Percentiles rank a stretch among this genome's conserved stretches.
Conservation (phyloP, 2,329 filamentous ascomycete genomes). For the Davidsoniella eucalypti region DNA sequence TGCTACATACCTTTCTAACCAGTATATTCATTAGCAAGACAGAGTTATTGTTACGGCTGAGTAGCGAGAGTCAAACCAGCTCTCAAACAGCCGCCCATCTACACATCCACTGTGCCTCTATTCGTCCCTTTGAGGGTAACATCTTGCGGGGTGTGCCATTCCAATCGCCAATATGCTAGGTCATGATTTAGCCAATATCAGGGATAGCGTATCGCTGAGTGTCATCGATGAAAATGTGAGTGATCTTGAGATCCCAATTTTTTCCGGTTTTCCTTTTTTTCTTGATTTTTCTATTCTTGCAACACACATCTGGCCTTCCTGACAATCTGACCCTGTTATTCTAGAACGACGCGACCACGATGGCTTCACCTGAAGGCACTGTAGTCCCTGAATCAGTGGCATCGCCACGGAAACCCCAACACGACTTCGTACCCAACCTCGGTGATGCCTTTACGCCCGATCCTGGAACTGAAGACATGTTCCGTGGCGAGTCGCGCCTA, state of each 20-base stretch:
- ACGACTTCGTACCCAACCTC: conserved; percentile 15
- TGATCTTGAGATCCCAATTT: background rate
- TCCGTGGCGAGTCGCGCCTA: conserved; percentile 40
- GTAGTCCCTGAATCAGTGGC: background rate
- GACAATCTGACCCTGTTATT: background rate
- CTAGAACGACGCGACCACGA: background rate
- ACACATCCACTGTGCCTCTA: too few species aligned
- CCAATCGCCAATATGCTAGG: too few species aligned
- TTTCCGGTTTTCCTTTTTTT: background rate
- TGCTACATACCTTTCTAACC: too few species aligned
- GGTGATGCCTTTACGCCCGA: conserved; percentile 30
- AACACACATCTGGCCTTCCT: background rate
- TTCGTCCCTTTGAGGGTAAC: too few species aligned
- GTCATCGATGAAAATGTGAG: background rate
- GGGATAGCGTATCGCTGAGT: background rate
- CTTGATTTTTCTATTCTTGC: background rate
- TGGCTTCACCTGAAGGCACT: conserved; percentile 2
- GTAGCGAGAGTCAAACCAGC: too few species aligned
- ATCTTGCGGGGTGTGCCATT: too few species aligned
- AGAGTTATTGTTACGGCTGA: too few species aligned
- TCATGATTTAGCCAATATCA: background rate
- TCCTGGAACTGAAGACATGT: conserved; percentile 57
- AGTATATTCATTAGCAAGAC: too few species aligned
- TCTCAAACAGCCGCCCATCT: too few species aligned
- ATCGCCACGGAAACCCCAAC: background rate